These are phyloP conservation scores for Macrolepiota fuliginosa DNA, from an alignment of 768 basidiomycete species.

Conservation along the genomic window DNA sequence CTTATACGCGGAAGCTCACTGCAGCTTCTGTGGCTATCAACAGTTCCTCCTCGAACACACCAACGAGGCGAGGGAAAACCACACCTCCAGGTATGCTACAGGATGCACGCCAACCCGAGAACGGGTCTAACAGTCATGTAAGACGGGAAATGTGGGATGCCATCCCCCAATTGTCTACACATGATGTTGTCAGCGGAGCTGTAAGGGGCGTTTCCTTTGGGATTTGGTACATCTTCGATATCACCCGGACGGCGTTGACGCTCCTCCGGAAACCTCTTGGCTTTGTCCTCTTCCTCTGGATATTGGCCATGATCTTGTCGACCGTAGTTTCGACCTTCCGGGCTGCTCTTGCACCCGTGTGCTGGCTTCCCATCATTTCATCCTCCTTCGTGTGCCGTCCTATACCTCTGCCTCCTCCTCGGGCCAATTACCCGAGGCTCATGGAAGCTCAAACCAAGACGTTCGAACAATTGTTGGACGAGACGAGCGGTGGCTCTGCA, in stretches of 20 bases:
- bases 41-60: not conserved
- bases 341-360: slow-evolving; percentile 54
- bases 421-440: slow-evolving; percentile 63
- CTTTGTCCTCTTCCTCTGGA: slow-evolving; percentile 47
- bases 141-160: not conserved
- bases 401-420: slow-evolving; percentile 21
- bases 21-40: not conserved
- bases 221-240: slow-evolving; percentile 42
- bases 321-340: slow-evolving; percentile 41
- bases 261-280: slow-evolving; percentile 57
- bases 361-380: slow-evolving; percentile 59
- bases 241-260: slow-evolving; percentile 44
- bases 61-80: not conserved
- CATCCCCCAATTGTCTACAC: slow-evolving; percentile 17
- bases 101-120: not conserved
- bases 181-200: slow-evolving; percentile 28
- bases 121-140: not conserved
- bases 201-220: slow-evolving; percentile 28
- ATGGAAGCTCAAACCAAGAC: slow-evolving; percentile 57
- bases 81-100: not conserved
- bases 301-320: slow-evolving; percentile 45
- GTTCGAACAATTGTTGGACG: slow-evolving; percentile 62
- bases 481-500: slow-evolving; percentile 54
- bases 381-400: slow-evolving; percentile 40
- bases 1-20: not conserved